Evolutionary conservation across 257 asterid genomes (phyloP).

Genomic region (Solanum rostratum): DNA sequence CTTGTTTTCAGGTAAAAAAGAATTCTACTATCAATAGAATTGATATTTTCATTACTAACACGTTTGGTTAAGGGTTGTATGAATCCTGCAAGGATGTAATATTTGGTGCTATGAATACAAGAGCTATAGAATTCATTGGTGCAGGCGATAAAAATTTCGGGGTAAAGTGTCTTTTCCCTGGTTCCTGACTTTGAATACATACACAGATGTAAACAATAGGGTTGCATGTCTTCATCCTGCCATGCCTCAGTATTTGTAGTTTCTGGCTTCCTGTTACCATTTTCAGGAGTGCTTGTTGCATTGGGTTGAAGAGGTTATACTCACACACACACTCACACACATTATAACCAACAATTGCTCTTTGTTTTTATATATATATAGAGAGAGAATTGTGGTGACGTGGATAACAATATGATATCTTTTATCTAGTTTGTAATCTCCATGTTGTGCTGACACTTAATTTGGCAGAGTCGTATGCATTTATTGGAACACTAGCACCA

Average conservation of each 20-base stretch:
- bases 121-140: constrained; percentile 89
- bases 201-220: not conserved
- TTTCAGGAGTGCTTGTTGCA: no score
- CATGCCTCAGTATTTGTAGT: no score
- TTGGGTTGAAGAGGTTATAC: no score
- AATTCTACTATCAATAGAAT: constrained; percentile 70
- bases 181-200: not conserved
- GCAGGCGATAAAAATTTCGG: constrained; percentile 52
- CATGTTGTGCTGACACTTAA: constrained; percentile 7
- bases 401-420: no score
- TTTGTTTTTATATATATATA: no score
- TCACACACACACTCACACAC: no score
- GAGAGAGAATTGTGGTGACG: no score
- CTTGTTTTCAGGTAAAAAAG: constrained; percentile 55
- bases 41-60: constrained; percentile 55
- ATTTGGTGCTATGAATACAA: constrained; percentile 90
- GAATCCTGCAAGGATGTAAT: constrained; percentile 98
- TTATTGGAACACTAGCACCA: no score
- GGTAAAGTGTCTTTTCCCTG: constrained; percentile 27
- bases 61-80: constrained; percentile 67
- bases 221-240: not conserved
- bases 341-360: no score
- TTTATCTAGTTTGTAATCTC: no score
- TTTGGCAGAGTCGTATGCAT: constrained; percentile 79
- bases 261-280: no score